Evolutionary conservation across 176 grass and related monocot species (phyloP), one percentile per base, ranked within the genome.

Genomic region (Elymus sibiricus): DNA sequence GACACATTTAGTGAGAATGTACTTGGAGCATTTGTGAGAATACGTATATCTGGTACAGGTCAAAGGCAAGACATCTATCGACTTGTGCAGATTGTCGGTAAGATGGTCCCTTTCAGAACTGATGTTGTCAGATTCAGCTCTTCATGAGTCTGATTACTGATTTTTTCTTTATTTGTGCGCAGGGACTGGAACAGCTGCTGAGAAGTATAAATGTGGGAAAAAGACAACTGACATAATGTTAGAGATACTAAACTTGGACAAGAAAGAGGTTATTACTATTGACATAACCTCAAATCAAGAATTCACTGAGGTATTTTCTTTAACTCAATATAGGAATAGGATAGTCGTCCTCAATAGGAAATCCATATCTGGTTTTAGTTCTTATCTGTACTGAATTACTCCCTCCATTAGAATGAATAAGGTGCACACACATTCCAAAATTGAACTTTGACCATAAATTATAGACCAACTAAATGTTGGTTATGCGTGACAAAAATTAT

Each of bases 271-370:
- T 83, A 95, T 99, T 82, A 96, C 92, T 79, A 72, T 99, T 91
- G 97, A 99, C 88, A 99, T 93, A 75, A 94, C 95, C 38, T 99
- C 97, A 81, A 99, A 99, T 88, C 97, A 99, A 78, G 97, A 99
- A 44, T 99, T 99, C 78, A 97, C 88, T 27, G 97, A 99, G 94
- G 97, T 99, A 87, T 90, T 79, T 56, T 67, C 69, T 76, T 58
- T 58, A 86, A 29, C 77, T 81, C 68, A 32, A 1, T 34, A 24
- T 28, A 67, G 2, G 17, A 75, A 79, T 80, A 35, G 46, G 27
- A 37, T 77, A 80, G 16, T 46, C 82, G 35, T 87, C 37, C 15
- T 39, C 17, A 9, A 21, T 81, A 65, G 27, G 63, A 34, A 60
- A 13, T n/a, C 21, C 6, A 21, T 29, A 27, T 51, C 72, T 64